Evolutionary conservation across 805 yeast species (phyloP).

Genomic region (Saccharomycopsis vini): DNA sequence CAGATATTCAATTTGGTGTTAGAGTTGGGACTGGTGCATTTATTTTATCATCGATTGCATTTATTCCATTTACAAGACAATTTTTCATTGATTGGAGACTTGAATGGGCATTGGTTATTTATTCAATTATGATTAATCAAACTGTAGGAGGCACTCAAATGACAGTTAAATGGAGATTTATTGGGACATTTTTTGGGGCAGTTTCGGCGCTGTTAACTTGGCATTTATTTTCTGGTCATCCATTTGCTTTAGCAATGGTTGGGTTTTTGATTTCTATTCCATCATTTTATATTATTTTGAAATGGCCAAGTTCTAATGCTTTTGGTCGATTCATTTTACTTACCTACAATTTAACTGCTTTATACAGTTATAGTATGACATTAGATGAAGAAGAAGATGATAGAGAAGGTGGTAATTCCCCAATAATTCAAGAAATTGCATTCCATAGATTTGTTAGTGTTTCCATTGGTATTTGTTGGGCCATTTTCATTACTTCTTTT

Average conservation of each 20-base stretch:
- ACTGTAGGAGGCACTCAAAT: conserved; percentile 77
- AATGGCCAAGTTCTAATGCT: conserved; percentile 53
- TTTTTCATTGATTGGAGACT: conserved; percentile 59
- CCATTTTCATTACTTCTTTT: conserved; percentile 54
- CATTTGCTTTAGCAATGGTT: conserved; percentile 40
- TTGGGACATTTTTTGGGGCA: conserved; percentile 74
- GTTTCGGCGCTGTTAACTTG: conserved; percentile 50
- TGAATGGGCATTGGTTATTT: conserved; percentile 81
- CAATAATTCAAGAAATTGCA: conserved; percentile 66
- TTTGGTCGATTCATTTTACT: conserved; percentile 63
- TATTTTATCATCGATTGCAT: conserved; percentile 58
- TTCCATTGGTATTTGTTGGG: conserved; percentile 67
- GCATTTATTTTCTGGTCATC: conserved; percentile 49
- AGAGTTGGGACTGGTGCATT: conserved; percentile 75
- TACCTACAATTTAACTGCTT: conserved; percentile 69
- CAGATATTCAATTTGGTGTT: conserved; percentile 70
- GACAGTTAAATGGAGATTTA: conserved; percentile 64
- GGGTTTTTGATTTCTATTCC: conserved; percentile 32
- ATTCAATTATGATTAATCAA: conserved; percentile 75
- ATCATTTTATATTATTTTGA: conserved; percentile 48
- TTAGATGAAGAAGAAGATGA: conserved; percentile 47
- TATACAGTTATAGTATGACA: conserved; percentile 64
- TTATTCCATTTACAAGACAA: conserved; percentile 43
- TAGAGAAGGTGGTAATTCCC: conserved; percentile 57
- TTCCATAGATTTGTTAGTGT: conserved; percentile 71